phyloP scores from a whole-genome alignment of 2,329 filamentous ascomycete genomes.

The Teratosphaeria pseudoeucalypti region DNA sequence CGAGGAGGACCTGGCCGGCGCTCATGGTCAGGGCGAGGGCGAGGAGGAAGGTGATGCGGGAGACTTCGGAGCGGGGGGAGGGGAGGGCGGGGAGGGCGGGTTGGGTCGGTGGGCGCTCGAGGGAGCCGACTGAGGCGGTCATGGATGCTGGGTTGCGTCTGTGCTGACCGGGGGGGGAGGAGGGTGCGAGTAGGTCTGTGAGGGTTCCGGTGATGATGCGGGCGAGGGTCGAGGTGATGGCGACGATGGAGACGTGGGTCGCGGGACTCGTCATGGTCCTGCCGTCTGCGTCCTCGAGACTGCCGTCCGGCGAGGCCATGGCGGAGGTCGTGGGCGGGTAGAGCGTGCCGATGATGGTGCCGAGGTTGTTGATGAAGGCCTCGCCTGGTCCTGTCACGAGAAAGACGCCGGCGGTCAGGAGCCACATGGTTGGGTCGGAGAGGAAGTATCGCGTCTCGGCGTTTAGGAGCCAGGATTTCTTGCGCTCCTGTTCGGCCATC shows the following conservation, averaged over 20 bases:
- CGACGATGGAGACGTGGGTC: conserved; percentile 88
- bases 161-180: conserved; percentile 43
- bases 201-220: conserved; percentile 82
- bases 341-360: conserved; percentile 82
- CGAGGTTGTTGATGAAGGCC: conserved; percentile 94
- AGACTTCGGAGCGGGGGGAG: conserved; percentile 47
- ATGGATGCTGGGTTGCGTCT: conserved; percentile 37
- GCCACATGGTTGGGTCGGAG: conserved; percentile 89
- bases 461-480: conserved; percentile 80
- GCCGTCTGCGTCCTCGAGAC: not conserved
- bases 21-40: conserved; percentile 62
- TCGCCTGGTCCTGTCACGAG: conserved; percentile 92
- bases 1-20: conserved; percentile 65
- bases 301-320: conserved; percentile 42
- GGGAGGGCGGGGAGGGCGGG: conserved; percentile 9
- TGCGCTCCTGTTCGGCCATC: conserved; percentile 49
- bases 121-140: conserved; percentile 30
- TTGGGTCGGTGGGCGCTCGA: conserved; percentile 8
- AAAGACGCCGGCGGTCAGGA: conserved; percentile 80
- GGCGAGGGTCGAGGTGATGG: conserved; percentile 79
- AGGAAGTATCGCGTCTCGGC: conserved; percentile 81
- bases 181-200: conserved; percentile 72
- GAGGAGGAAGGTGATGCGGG: conserved; percentile 70
- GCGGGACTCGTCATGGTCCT: conserved; percentile 52
- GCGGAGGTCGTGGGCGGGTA: conserved; percentile 47